Percentiles rank a stretch among this genome's conserved stretches.
phyloP scores from a whole-genome alignment of 495 filamentous ascomycete genomes.

The Daldinia grandis region DNA sequence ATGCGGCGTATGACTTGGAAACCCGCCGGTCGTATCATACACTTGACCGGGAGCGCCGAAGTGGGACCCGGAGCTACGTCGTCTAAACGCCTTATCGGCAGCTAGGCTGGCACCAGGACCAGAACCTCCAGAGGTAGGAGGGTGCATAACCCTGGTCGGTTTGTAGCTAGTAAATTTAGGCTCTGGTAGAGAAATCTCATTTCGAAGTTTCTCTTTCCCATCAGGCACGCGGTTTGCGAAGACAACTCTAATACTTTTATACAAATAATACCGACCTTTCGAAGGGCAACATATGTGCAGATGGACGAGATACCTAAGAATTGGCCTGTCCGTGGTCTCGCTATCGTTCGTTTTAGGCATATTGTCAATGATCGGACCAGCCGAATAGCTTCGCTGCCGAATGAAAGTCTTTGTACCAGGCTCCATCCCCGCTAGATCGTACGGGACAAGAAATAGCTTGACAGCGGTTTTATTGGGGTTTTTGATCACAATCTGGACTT shows the following conservation, averaged over 20 bases:
- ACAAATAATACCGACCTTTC: slow-evolving; percentile 85
- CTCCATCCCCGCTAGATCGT: slow-evolving; percentile 96
- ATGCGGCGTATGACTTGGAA: slow-evolving; percentile 39
- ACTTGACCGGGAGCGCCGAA: slow-evolving; percentile 46
- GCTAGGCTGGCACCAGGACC: slow-evolving; percentile 53
- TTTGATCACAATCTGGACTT: slow-evolving; percentile 96
- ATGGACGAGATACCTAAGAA: slow-evolving; percentile 90
- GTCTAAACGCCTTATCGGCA: slow-evolving; percentile 64
- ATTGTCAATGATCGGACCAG: slow-evolving; percentile 83
- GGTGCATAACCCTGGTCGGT: slow-evolving; percentile 62
- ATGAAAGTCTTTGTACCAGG: slow-evolving; percentile 96
- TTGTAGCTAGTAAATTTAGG: slow-evolving; percentile 89
- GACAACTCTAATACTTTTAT: slow-evolving; percentile 91
- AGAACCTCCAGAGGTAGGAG: slow-evolving; percentile 39
- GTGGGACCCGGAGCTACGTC: slow-evolving; percentile 64
- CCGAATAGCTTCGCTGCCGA: slow-evolving; percentile 91
- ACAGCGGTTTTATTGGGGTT: slow-evolving; percentile 97
- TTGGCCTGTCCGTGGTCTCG: slow-evolving; percentile 70
- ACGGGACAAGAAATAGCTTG: slow-evolving; percentile 93
- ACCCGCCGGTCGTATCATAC: slow-evolving; percentile 50
- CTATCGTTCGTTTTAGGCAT: slow-evolving; percentile 49
- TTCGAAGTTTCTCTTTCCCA: slow-evolving; percentile 90
- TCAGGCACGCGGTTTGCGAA: slow-evolving; percentile 98
- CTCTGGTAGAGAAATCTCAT: slow-evolving; percentile 89
- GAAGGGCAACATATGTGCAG: slow-evolving; percentile 91